Percentiles rank a stretch among this genome's conserved stretches.
Evolutionary conservation across 2,329 filamentous ascomycete genomes (phyloP).

Genomic region (Diplodia scrobiculata): DNA sequence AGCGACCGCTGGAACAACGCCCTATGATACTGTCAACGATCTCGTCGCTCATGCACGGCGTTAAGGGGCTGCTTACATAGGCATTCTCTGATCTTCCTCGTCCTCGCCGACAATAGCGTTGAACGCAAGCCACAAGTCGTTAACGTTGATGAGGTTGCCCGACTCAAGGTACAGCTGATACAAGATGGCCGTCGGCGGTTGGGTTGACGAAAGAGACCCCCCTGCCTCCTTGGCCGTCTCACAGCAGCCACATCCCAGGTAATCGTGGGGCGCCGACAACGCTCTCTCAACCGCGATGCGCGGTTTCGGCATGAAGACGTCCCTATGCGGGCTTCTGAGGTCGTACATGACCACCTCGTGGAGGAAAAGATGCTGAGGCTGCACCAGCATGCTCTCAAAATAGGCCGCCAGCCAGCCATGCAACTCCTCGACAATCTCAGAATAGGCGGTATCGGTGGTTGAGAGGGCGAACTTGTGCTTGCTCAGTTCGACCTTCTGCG

Average conservation of each 20-base stretch:
- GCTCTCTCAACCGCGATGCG: conserved; percentile 70
- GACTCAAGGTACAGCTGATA: conserved; percentile 81
- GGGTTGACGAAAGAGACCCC: conserved; percentile 57
- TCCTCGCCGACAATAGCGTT: conserved; percentile 61
- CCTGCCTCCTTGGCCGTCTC: conserved; percentile 35
- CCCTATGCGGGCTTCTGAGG: conserved; percentile 66
- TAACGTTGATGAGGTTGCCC: conserved; percentile 74
- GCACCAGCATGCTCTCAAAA: conserved; percentile 51
- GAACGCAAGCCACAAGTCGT: conserved; percentile 79
- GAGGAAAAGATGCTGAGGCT: conserved; percentile 59
- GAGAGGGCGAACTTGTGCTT: conserved; percentile 72
- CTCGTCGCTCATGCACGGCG: conserved; percentile 24
- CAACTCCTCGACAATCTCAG: conserved; percentile 62
- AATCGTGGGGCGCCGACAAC: conserved; percentile 72
- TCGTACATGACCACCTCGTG: conserved; percentile 78
- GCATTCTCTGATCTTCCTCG: conserved; percentile 49
- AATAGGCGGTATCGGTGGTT: conserved; percentile 70
- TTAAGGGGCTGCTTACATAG: conserved; percentile 37
- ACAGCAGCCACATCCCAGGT: conserved; percentile 73
- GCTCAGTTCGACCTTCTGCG: conserved; percentile 78
- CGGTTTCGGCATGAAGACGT: conserved; percentile 76
- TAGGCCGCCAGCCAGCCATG: conserved; percentile 55
- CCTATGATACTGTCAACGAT: conserved; percentile 38
- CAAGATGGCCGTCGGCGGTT: conserved; percentile 71
- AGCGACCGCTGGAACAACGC: conserved; percentile 82